phyloP scores from a whole-genome alignment of 2,329 filamentous ascomycete species.

The Xylaria sp. region DNA sequence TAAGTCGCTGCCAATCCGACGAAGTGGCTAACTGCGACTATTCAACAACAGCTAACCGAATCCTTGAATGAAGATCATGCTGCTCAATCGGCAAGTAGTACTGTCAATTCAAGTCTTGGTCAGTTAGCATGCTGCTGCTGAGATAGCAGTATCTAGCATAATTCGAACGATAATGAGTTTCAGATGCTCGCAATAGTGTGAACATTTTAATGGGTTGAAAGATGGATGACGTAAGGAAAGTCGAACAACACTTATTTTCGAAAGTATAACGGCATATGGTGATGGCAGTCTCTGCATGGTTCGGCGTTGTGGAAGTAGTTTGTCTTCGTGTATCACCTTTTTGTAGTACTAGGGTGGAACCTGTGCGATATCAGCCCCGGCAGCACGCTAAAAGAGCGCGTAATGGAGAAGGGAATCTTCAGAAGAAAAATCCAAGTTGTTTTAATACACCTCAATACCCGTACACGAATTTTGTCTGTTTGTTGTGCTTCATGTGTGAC shows the following conservation, averaged over 20 bases:
- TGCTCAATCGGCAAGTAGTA: not conserved
- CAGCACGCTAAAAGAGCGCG: not conserved
- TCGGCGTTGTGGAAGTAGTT: conserved; percentile 31
- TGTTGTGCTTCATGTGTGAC: not conserved
- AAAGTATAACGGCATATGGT: conserved; percentile 20
- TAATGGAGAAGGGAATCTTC: not conserved
- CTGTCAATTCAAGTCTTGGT: not conserved
- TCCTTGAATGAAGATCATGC: not conserved
- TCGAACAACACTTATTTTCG: conserved; percentile 14
- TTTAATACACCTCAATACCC: not conserved
- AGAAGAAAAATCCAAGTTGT: not conserved
- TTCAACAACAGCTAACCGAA: not conserved
- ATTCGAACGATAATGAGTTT: not conserved
- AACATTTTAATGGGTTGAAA: not conserved
- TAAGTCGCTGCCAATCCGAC: not conserved
- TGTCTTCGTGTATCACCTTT: conserved; percentile 23
- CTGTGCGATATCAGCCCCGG: not conserved
- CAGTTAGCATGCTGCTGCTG: not conserved
- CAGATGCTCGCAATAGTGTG: not conserved
- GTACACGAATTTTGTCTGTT: not conserved
- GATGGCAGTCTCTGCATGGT: conserved; percentile 26
- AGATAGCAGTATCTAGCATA: not conserved
- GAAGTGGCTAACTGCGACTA: not conserved
- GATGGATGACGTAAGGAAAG: not conserved
- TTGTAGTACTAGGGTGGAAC: conserved; percentile 26